Base-by-base conservation (phyloP, 1,139 yeast species). In the Suhomyces atakaporum region DNA sequence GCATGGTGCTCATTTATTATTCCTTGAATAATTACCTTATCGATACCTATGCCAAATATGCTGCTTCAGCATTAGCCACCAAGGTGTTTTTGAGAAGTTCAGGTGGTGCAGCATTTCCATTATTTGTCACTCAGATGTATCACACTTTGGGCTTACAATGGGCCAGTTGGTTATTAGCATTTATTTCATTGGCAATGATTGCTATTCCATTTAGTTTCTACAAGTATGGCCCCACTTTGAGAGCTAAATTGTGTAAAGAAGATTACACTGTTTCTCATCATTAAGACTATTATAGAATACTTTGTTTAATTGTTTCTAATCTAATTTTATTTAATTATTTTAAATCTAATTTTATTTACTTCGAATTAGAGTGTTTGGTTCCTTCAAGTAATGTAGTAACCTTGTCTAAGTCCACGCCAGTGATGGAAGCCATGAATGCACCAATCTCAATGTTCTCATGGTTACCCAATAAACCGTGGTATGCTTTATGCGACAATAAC, bases 11-110 rank as follows among this genome's bases (percentile, higher is more conserved):
- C 53, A 81, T 87, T 54, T 88, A 87, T 62, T 86, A 87, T 58
- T 84, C 95, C 2, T 73, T 87, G 55, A 88, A 88, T 66, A 87
- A 87, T 63, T 88, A 88, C 60, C 86, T 88, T 60, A 84, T 88
- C 57, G 96, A 87, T 61, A 81, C 94, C 19, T 87, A 86, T 60
- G 85, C 88, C 36, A 81, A 81, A 53, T 85, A 76, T 53, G 95
- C 96, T n/a, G 95, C 96, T 10, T 79, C 88, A 38, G 96, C 96
- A 0, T 71, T 88, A 47, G 95, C 96, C 9, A 88, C 96, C 11
- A 87, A 87, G 61, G 95, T 87, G 22, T 86, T 88, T 54, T 67
- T 90, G 53, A 80, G 98, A 69, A 80, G 90, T 43, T 81, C 86
- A 23, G 90, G 90, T 54, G 94, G 94, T 63, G 94, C 90, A 25